Base-by-base conservation (phyloP, 352 stramenopile genomes). In the Globisporangium perplexum region DNA sequence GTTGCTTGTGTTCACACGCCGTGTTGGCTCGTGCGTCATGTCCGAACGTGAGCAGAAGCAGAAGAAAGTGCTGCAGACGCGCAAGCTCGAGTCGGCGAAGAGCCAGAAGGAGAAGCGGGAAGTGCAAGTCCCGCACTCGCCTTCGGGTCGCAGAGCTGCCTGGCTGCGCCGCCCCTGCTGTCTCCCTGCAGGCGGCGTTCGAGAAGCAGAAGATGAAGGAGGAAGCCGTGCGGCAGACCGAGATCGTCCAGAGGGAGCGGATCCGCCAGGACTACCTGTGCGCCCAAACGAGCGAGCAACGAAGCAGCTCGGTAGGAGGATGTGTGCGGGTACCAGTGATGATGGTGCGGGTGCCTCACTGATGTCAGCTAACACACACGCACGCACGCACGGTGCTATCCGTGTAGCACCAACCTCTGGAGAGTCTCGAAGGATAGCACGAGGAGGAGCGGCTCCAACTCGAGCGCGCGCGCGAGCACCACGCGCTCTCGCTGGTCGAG, bases 81-180 rank as follows among this genome's bases (percentile, higher is more conserved):
- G 64, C 24, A 83, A 80, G n/a, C 54, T 59, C 17, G 68, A 85
- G 41, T 55, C 57, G 7, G 74, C 74, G 28, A 66, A 67, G 6
- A 51, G 69, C 18, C 69, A 84, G 54, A 87, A 82, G 50, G 76
- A 87, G 47, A 76, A 62, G 43, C 61, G 41, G 5, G 67, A 85
- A 69, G 76, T 83, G 4, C 14, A 12, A 35, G 33, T 17, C 8
- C 1, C 33, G 12, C 33, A 2, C 33, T 39, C 33, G 33, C 11
- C 11, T 18, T 18, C 33, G 8, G 4, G 14, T 1, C 14, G 33
- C 12, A 39, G 12, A 12, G 33, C 10, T 18, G 33, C 4, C 33
- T 39, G 33, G 18, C 14, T 14, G 24, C 43, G n/a, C n/a, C n/a
- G n/a, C n/a, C n/a, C n/a, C n/a, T 20, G 12, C 18, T 17, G 12